These are phyloP conservation scores for Albatrellus ellisii DNA, from an alignment of 768 basidiomycete species.

Conservation along the genomic window DNA sequence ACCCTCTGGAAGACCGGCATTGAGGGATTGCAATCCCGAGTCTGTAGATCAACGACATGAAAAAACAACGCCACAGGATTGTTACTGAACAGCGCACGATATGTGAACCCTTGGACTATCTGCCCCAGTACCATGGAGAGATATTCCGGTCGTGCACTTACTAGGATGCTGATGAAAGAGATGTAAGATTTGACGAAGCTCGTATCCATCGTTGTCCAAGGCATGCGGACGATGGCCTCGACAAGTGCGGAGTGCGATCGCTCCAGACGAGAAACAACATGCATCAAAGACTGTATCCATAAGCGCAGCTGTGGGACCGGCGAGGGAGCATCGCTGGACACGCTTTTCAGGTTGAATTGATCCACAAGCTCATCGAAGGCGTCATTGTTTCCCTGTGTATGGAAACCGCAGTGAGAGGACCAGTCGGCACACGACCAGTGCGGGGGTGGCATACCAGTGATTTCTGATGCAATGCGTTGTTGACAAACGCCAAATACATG, in stretches of 20 bases:
- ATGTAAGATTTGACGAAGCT: slow-evolving; percentile 80
- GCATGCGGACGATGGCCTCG: slow-evolving; percentile 74
- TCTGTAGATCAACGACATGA: slow-evolving; percentile 28
- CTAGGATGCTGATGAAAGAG: slow-evolving; percentile 80
- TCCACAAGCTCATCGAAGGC: slow-evolving; percentile 83
- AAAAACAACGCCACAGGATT: slow-evolving; percentile 5
- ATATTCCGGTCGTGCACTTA: slow-evolving; percentile 88
- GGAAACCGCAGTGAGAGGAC: neutral
- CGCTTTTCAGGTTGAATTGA: slow-evolving; percentile 56
- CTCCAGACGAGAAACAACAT: slow-evolving; percentile 86
- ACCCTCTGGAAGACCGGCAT: slow-evolving; percentile 43
- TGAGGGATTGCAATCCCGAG: slow-evolving; percentile 53
- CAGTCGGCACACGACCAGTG: neutral
- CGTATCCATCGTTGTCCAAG: slow-evolving; percentile 88
- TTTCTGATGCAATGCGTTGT: slow-evolving; percentile 70
- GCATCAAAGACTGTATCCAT: slow-evolving; percentile 80
- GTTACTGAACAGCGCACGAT: slow-evolving; percentile 45
- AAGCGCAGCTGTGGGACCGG: slow-evolving; percentile 47
- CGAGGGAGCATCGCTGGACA: slow-evolving; percentile 19
- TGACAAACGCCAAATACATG: slow-evolving; percentile 76
- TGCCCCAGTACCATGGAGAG: slow-evolving; percentile 71
- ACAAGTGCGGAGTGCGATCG: slow-evolving; percentile 68
- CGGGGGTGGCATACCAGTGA: slow-evolving; percentile 35
- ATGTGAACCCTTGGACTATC: slow-evolving; percentile 76
- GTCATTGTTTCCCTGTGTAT: slow-evolving; percentile 51